Conservation (phyloP, 2,329 filamentous ascomycete genomes). For the Ophiostoma piceae region DNA sequence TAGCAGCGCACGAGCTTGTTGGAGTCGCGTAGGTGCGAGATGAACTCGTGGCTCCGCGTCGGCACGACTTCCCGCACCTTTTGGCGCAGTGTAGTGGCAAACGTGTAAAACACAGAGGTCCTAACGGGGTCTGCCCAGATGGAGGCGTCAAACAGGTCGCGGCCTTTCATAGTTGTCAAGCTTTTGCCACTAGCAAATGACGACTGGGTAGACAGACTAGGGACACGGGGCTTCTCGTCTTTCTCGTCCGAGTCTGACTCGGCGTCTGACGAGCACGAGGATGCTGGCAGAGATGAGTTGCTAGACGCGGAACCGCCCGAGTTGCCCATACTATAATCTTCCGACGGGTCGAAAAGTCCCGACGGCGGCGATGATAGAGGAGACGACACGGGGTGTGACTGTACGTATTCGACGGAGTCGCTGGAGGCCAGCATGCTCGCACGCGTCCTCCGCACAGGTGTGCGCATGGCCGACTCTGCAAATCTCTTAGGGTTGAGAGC, state of each 20-base stretch:
- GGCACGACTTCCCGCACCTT: constrained; percentile 59
- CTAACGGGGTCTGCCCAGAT: constrained; percentile 64
- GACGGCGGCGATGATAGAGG: constrained; percentile 55
- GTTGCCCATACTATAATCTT: constrained; percentile 34
- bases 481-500: constrained; percentile 12
- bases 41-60: constrained; percentile 63
- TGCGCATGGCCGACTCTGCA: constrained; percentile 26
- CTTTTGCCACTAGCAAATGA: constrained; percentile 29
- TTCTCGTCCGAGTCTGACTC: constrained; percentile 41
- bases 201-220: constrained; percentile 30
- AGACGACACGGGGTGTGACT: constrained; percentile 41
- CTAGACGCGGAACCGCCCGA: constrained; percentile 36
- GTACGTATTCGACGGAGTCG: constrained; percentile 26
- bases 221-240: constrained; percentile 33
- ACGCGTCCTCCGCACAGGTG: constrained; percentile 26
- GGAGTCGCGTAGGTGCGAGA: constrained; percentile 60
- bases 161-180: constrained; percentile 61
- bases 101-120: constrained; percentile 67
- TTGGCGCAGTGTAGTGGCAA: constrained; percentile 61
- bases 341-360: constrained; percentile 48
- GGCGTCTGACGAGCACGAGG: constrained; percentile 18
- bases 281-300: constrained; percentile 33
- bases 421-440: constrained; percentile 25
- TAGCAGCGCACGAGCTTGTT: constrained; percentile 67
- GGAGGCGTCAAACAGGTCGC: constrained; percentile 65